Evolutionary conservation across 768 basidiomycete species (phyloP).

Genomic region (Butyriboletus loyo): DNA sequence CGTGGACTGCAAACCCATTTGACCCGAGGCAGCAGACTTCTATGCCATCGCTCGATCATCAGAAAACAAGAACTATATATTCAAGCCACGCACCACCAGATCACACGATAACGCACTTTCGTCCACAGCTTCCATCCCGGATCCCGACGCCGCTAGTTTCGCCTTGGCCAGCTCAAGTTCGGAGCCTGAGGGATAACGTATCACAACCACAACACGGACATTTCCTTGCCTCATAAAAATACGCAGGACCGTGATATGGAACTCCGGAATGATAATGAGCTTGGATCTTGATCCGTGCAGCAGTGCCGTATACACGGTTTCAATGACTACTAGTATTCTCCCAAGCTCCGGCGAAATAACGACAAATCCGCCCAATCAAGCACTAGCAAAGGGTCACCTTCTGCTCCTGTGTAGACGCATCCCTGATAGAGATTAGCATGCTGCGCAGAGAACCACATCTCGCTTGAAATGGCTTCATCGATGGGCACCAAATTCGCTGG

Average conservation of each 20-base stretch:
- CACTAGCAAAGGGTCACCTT: not conserved
- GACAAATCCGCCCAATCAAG: not conserved
- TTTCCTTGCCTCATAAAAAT: constrained; percentile 12
- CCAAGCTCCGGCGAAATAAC: constrained; percentile 34
- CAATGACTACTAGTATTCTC: not conserved
- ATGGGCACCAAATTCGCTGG: constrained; percentile 38
- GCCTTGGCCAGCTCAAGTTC: constrained; percentile 28
- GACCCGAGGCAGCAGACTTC: constrained; percentile 21
- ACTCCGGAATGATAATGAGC: constrained; percentile 15
- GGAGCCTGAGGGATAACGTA: constrained; percentile 39
- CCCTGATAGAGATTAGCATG: constrained; percentile 35
- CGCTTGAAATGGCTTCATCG: constrained; percentile 28
- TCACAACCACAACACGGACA: constrained; percentile 16
- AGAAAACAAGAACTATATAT: not conserved
- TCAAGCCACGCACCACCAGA: constrained; percentile 10
- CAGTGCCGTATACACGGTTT: constrained; percentile 18
- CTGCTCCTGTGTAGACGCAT: not conserved
- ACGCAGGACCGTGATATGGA: constrained; percentile 11
- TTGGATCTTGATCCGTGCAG: constrained; percentile 24
- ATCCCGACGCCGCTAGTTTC: constrained; percentile 31
- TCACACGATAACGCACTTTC: constrained; percentile 26
- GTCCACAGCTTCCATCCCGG: no score
- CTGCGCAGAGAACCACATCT: constrained; percentile 39
- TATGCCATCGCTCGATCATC: constrained; percentile 13
- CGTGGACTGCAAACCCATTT: constrained; percentile 27